A percentile compares a stretch with the other conserved stretches of the same genome.
Conservation (phyloP, 2,329 filamentous ascomycete genomes). For the Iodosphaeria phyllophila region DNA sequence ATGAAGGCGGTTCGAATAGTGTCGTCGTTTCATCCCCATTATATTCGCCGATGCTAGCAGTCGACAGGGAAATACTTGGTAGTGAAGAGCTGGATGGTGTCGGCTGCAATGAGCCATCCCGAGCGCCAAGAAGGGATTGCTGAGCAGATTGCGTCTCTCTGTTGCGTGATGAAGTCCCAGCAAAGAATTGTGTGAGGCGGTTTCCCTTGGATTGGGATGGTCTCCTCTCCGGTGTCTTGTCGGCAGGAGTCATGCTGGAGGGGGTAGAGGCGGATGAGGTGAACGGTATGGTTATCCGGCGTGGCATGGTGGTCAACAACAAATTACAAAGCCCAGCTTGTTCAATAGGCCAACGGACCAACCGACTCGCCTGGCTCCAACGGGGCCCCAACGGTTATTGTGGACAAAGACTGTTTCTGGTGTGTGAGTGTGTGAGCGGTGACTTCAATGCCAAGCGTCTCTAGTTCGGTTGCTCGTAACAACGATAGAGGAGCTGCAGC, state of each 20-base stretch:
- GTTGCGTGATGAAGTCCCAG: conserved; percentile 57
- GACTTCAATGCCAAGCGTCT: too few species aligned
- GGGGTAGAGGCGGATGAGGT: conserved; percentile 23
- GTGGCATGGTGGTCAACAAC: conserved; percentile 31
- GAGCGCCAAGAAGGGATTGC: conserved; percentile 48
- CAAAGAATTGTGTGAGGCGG: conserved; percentile 69
- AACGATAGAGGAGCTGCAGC: too few species aligned
- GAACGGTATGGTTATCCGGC: conserved; percentile 39
- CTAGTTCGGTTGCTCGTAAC: too few species aligned
- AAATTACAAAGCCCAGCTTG: conserved; percentile 1
- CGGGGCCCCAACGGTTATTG: too few species aligned
- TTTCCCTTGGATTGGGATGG: conserved; percentile 50
- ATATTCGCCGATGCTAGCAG: conserved; percentile 56
- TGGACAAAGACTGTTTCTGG: too few species aligned
- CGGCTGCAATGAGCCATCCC: conserved; percentile 37
- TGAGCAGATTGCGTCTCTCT: conserved; percentile 48
- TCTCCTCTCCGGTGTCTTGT: conserved; percentile 35
- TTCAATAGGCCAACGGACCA: too few species aligned
- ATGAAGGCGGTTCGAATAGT: conserved; percentile 73
- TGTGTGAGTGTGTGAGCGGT: too few species aligned
- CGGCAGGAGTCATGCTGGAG: conserved; percentile 23
- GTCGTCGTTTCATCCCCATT: conserved; percentile 57
- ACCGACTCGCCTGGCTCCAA: too few species aligned
- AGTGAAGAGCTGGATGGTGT: conserved; percentile 57
- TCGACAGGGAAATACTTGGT: conserved; percentile 82